These are phyloP conservation scores for Cryphonectria japonica DNA, from an alignment of 2,329 filamentous ascomycete species.

Conservation along the genomic window DNA sequence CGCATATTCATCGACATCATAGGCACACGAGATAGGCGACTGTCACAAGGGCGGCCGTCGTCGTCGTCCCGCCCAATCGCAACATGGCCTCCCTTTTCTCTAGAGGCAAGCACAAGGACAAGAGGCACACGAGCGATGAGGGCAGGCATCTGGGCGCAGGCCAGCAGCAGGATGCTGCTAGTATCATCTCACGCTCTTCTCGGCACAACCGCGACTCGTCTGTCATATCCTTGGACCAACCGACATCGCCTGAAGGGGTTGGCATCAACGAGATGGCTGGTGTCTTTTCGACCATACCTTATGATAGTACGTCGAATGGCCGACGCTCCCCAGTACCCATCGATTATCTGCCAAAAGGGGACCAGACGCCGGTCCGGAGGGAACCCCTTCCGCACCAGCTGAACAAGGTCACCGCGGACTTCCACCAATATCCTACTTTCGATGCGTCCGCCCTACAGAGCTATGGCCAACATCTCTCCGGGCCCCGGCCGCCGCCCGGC, in stretches of 20 bases:
- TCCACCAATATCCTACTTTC: slow-evolving; percentile 84
- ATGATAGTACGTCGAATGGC: slow-evolving; percentile 71
- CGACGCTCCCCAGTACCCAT: slow-evolving; percentile 71
- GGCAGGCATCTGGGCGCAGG: slow-evolving; percentile 58
- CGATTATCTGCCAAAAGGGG: slow-evolving; percentile 72
- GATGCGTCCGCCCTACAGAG: slow-evolving; percentile 56
- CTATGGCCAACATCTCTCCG: slow-evolving; percentile 60
- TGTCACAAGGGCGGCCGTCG: slow-evolving; percentile 14
- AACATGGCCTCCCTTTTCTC: slow-evolving; percentile 75
- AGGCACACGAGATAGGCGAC: slow-evolving; percentile 13
- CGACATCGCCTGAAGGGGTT: slow-evolving; percentile 61
- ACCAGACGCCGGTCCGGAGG: slow-evolving; percentile 65
- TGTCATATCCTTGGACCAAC: slow-evolving; percentile 70
- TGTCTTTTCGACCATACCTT: slow-evolving; percentile 85
- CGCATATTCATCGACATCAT: slow-evolving; percentile 11
- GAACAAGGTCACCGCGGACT: slow-evolving; percentile 77
- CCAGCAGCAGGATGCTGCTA: slow-evolving; percentile 40
- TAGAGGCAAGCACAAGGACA: slow-evolving; percentile 79
- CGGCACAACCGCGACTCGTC: slow-evolving; percentile 77
- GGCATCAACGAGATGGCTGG: slow-evolving; percentile 77
- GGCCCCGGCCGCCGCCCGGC: slow-evolving; percentile 61
- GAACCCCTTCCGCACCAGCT: slow-evolving; percentile 83
- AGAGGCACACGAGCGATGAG: slow-evolving; percentile 65
- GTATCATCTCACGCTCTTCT: slow-evolving; percentile 68
- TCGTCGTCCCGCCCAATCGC: slow-evolving; percentile 21